Base-by-base conservation (phyloP, 176 grass and related monocot species). In the Tuctoria greenei region DNA sequence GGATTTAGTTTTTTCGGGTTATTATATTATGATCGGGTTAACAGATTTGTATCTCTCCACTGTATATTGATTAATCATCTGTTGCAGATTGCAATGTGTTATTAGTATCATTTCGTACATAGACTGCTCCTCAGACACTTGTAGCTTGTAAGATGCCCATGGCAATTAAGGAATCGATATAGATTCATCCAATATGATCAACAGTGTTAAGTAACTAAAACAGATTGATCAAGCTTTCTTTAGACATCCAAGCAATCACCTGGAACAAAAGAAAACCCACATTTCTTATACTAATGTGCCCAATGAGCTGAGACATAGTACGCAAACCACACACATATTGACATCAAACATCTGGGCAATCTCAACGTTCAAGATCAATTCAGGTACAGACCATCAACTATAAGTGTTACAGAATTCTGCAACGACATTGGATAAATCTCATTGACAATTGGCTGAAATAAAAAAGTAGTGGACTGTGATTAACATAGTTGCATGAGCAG, bases 1-100 rank as follows among this genome's bases (percentile, higher is more conserved):
- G 26, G 38, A 56, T 71, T 17, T 71, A 86, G n/a, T 35, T 72
- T 57, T 82, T 36, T 62, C 15, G 63, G 50, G 6, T 8, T 56
- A 1, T 10, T 0, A 21, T 58, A 58, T 23, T 5, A 81, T 46
- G 14, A 62, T 34, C 8, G 40, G 78, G 58, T 34, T 8, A 11
- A 67, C 74, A 61, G 13, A 57, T 39, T 47, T 51, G 18, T 8
- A 36, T 8, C 17, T 10, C 14, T 27, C n/a, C 11, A 42, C 27
- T 77, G 7, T 39, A 38, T 15, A 20, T 6, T 26, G 6, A 39
- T 10, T 28, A 70, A 52, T 42, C 17, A 5, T 72, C 23, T 27
- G 24, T 73, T 66, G 17, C 40, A 67, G 27, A 50, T 64, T 70
- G 14, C 25, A 80, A 59, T 56, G 27, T 57, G 24, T 31, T 56